phyloP scores from a whole-genome alignment of 805 yeast species.

The Wickerhamomyces canadensis region DNA sequence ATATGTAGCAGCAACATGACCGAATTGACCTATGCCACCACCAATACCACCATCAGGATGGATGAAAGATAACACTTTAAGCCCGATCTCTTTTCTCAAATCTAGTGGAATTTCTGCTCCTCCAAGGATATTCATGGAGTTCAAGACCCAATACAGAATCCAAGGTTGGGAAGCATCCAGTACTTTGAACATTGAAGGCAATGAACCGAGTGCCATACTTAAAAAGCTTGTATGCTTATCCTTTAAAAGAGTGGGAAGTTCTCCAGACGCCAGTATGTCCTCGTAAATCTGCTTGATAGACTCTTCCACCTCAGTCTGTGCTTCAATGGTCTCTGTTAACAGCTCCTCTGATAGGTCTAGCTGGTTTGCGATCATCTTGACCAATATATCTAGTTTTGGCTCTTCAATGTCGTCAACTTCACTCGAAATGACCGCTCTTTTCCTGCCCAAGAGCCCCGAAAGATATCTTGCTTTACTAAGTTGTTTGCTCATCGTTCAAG shows the following conservation, averaged over 20 bases:
- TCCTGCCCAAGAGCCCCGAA: constrained; percentile 9
- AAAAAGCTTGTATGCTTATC: constrained; percentile 16
- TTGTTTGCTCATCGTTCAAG: neutral
- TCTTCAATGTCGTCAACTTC: constrained; percentile 2
- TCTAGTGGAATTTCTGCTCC: constrained; percentile 24
- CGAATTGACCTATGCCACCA: constrained; percentile 78
- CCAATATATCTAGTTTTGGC: constrained; percentile 9
- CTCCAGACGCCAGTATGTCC: constrained; percentile 16
- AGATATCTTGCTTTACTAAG: constrained; percentile 2
- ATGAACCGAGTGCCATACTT: constrained; percentile 13
- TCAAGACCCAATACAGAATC: constrained; percentile 81
- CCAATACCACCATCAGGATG: constrained; percentile 62
- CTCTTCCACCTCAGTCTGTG: constrained; percentile 29
- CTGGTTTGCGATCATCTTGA: constrained; percentile 7
- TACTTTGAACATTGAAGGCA: constrained; percentile 26
- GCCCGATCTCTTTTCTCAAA: constrained; percentile 24
- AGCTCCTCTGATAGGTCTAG: constrained; percentile 24
- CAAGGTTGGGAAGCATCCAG: constrained; percentile 92
- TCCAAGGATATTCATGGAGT: constrained; percentile 42
- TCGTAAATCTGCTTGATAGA: constrained; percentile 28
- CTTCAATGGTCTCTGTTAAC: constrained; percentile 30
- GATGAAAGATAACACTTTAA: constrained; percentile 27
- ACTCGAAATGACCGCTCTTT: constrained; percentile 1
- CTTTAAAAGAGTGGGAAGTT: constrained; percentile 10
- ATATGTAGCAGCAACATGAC: constrained; percentile 82